A percentile compares a stretch with the other conserved stretches of the same genome.
phyloP scores from a whole-genome alignment of 2,329 filamentous ascomycete genomes.

The Colletotrichum theobromicola region DNA sequence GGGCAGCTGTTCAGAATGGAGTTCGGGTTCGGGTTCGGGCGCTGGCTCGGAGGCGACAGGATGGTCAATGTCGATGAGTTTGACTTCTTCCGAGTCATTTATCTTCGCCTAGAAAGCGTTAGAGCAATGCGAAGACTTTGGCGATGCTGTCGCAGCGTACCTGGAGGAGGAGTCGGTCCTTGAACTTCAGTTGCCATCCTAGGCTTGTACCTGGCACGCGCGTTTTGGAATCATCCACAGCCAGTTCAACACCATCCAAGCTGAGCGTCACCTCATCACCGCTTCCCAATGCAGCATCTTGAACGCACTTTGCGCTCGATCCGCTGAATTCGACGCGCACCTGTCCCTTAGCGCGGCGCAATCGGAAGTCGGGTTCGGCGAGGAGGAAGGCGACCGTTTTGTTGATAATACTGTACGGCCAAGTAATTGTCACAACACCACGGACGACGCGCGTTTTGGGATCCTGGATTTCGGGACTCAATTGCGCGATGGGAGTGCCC shows the following conservation, averaged over 20 bases:
- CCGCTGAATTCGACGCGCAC: constrained; percentile 79
- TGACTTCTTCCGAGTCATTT: constrained; percentile 51
- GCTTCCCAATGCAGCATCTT: constrained; percentile 72
- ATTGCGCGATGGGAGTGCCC: constrained; percentile 58
- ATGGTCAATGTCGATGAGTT: constrained; percentile 59
- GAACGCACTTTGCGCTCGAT: constrained; percentile 71
- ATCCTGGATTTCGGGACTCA: constrained; percentile 53
- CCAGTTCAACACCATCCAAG: constrained; percentile 73
- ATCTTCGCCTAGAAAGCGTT: constrained; percentile 42
- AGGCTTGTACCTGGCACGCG: constrained; percentile 56
- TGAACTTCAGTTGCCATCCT: constrained; percentile 65
- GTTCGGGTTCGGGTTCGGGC: constrained; percentile 16
- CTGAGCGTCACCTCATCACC: constrained; percentile 77
- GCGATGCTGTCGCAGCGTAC: constrained; percentile 32
- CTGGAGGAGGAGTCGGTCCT: constrained; percentile 52
- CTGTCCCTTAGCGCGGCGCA: constrained; percentile 79
- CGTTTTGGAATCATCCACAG: constrained; percentile 53
- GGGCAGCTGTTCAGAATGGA: constrained; percentile 20
- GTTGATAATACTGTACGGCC: constrained; percentile 86
- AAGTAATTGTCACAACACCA: constrained; percentile 82
- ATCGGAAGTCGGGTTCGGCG: constrained; percentile 82
- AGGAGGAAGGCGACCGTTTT: constrained; percentile 79
- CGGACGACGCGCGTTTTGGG: constrained; percentile 55
- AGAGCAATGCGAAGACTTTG: neutral
- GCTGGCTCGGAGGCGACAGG: constrained; percentile 27